phyloP scores from a whole-genome alignment of 129 eudicot species.

The Dittrichia graveolens region DNA sequence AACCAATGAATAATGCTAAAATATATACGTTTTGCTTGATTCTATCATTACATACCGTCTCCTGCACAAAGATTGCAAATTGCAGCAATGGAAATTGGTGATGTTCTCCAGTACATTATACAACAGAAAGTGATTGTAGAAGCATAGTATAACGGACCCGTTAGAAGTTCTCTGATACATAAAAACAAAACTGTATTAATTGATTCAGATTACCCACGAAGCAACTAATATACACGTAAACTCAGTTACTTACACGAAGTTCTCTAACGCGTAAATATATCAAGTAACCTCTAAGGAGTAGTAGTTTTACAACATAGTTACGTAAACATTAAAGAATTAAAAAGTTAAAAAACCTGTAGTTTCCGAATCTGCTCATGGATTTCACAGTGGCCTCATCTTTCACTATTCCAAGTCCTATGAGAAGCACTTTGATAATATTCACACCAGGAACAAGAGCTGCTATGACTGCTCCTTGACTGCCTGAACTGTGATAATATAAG shows the following conservation, averaged over 20 bases:
- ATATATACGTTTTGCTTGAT: neutral
- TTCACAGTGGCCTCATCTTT: slow-evolving; percentile 83
- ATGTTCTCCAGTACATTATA: slow-evolving; percentile 72
- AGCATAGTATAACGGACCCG: slow-evolving; percentile 79
- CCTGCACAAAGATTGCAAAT: slow-evolving; percentile 89
- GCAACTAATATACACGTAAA: no score
- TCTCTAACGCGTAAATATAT: no score
- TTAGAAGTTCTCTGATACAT: slow-evolving; percentile 65
- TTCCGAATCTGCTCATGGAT: slow-evolving; percentile 90
- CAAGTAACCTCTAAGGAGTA: no score
- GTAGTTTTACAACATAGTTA: no score
- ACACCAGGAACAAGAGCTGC: slow-evolving; percentile 78
- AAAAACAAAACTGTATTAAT: slow-evolving; percentile 1
- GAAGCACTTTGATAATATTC: slow-evolving; percentile 71
- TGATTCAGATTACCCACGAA: neutral
- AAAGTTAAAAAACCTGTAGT: slow-evolving; percentile 51
- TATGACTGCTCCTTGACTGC: slow-evolving; percentile 64
- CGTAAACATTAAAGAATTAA: no score
- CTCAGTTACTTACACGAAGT: neutral
- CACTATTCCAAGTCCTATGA: slow-evolving; percentile 76
- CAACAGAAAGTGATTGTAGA: slow-evolving; percentile 64
- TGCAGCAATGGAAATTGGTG: slow-evolving; percentile 71
- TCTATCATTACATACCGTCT: slow-evolving; percentile 51
- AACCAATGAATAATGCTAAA: neutral
- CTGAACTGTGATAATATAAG: slow-evolving; percentile 51